Evolutionary conservation across 1,284 basidiomycete species (phyloP).

Genomic region (Austroboletus niveus): DNA sequence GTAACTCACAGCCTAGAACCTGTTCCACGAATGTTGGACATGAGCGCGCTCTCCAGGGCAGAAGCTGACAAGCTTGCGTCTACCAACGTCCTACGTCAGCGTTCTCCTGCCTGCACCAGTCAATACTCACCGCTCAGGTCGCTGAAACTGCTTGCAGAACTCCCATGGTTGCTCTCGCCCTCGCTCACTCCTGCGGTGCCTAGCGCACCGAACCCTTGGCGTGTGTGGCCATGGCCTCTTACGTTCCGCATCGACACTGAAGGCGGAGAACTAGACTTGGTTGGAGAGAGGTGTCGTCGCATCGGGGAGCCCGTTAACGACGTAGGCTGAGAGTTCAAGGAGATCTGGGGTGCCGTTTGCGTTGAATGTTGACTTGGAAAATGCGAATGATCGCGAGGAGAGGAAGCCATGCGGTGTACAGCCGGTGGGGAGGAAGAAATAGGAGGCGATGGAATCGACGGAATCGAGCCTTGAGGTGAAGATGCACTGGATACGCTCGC

Average conservation of each 20-base stretch:
- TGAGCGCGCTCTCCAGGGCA: constrained; percentile 70
- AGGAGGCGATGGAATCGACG: constrained; percentile 71
- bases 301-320: constrained; percentile 38
- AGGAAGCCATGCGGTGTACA: constrained; percentile 2
- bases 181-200: constrained; percentile 44
- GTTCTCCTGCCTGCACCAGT: background rate
- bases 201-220: constrained; percentile 39
- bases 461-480: constrained; percentile 73
- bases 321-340: constrained; percentile 16
- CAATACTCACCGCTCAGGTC: constrained; percentile 68
- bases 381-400: constrained; percentile 6
- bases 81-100: constrained; percentile 25
- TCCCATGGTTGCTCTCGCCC: constrained; percentile 62
- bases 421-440: constrained; percentile 43
- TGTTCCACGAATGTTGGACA: constrained; percentile 44
- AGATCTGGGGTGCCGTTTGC: constrained; percentile 12
- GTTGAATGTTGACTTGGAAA: constrained; percentile 8
- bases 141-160: constrained; percentile 77
- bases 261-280: constrained; percentile 60
- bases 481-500: constrained; percentile 69
- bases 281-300: constrained; percentile 50
- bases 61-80: constrained; percentile 72
- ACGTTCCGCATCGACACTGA: constrained; percentile 52
- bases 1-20: constrained; percentile 25
- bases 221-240: constrained; percentile 44